These are phyloP conservation scores for Scalesia atractyloides DNA, from an alignment of 129 eudicot species.

Conservation along the genomic window DNA sequence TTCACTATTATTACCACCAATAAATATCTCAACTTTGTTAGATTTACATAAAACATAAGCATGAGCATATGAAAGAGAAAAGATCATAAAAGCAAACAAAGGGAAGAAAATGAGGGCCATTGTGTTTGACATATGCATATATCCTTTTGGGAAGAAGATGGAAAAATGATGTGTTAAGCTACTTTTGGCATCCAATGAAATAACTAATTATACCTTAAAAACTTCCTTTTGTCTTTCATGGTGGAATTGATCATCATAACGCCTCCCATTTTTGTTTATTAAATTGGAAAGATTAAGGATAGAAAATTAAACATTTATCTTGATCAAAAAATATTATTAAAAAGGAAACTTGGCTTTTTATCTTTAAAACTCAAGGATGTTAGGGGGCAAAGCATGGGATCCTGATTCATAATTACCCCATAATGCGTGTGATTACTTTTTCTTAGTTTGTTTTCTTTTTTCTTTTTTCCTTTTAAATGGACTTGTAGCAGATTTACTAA, in stretches of 20 bases:
- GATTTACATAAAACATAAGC: not conserved
- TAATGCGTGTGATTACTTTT: slow-evolving; percentile 10
- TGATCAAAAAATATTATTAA: not conserved
- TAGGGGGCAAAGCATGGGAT: slow-evolving; percentile 29
- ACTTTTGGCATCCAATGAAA: slow-evolving; percentile 43
- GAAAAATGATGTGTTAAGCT: slow-evolving; percentile 45
- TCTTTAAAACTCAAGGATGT: slow-evolving; percentile 19
- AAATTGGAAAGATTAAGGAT: slow-evolving; percentile 1
- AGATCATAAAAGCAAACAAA: slow-evolving; percentile 23
- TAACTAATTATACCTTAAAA: slow-evolving; percentile 28
- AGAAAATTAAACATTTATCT: not conserved
- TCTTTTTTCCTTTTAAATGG: not conserved
- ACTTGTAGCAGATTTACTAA: not conserved
- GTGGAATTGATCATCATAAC: slow-evolving; percentile 44
- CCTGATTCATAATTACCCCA: slow-evolving; percentile 38
- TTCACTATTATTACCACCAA: not conserved
- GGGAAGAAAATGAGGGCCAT: slow-evolving; percentile 32
- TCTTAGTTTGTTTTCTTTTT: not conserved
- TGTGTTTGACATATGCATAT: slow-evolving; percentile 27
- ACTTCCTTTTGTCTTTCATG: slow-evolving; percentile 21
- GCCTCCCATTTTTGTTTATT: slow-evolving; percentile 24
- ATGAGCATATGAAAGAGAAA: slow-evolving; percentile 15
- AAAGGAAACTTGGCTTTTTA: slow-evolving; percentile 18
- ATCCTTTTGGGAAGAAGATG: slow-evolving; percentile 31
- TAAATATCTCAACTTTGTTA: slow-evolving; percentile 11